Percentiles rank a stretch among this genome's conserved stretches.
These are phyloP conservation scores for Tardiomyces digboiensis DNA, from an alignment of 1,139 yeast species.

Conservation along the genomic window DNA sequence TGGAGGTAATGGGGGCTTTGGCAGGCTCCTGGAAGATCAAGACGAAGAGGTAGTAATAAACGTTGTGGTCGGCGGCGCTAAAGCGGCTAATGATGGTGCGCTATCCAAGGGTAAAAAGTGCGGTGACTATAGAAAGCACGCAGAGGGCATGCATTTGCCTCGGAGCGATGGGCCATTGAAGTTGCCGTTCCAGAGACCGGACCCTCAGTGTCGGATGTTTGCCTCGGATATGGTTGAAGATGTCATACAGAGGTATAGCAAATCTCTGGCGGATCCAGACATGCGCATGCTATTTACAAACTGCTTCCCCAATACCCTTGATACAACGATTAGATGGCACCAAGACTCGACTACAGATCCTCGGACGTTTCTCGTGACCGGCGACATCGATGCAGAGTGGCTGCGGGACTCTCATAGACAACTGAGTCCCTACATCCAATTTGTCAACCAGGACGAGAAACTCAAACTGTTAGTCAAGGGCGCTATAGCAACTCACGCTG, in stretches of 20 bases:
- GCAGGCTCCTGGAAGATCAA: too few relatives aligned
- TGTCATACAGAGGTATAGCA: constrained; percentile 45
- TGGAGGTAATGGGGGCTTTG: too few relatives aligned
- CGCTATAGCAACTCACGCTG: constrained; percentile 73
- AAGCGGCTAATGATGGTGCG: too few relatives aligned
- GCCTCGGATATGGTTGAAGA: constrained; percentile 50
- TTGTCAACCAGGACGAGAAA: constrained; percentile 38
- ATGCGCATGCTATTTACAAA: constrained; percentile 71
- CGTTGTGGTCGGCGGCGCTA: too few relatives aligned
- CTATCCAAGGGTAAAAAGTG: constrained; percentile 20
- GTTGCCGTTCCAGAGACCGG: constrained; percentile 73
- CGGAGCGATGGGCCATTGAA: constrained; percentile 26
- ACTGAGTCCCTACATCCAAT: constrained; percentile 62
- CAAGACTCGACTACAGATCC: constrained; percentile 25
- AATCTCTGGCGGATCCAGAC: constrained; percentile 48
- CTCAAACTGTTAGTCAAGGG: constrained; percentile 54
- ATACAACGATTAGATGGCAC: constrained; percentile 81
- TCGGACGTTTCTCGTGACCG: constrained; percentile 70
- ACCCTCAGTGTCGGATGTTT: constrained; percentile 64
- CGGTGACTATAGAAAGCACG: constrained; percentile 31
- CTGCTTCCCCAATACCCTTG: constrained; percentile 80
- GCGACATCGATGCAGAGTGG: constrained; percentile 86
- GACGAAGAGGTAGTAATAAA: too few relatives aligned
- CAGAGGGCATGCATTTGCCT: constrained; percentile 26
- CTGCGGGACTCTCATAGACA: constrained; percentile 82